A percentile compares a stretch with the other conserved stretches of the same genome.
Conservation (phyloP, 1,139 yeast genomes). For the Nakaseomyces glabratus region DNA sequence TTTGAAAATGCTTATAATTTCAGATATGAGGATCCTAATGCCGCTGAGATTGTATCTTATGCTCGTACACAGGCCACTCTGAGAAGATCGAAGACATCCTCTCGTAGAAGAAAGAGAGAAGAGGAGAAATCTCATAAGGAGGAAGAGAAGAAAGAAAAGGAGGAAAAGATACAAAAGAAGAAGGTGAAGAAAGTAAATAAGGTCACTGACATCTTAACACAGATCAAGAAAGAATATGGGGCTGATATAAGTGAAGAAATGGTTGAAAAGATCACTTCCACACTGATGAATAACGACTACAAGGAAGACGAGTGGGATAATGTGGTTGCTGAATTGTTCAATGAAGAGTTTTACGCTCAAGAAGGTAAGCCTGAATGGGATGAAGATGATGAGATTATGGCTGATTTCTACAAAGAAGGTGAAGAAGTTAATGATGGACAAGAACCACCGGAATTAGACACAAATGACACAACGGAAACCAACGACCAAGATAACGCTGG, state of each 20-base stretch:
- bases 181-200: slow-evolving; percentile 69
- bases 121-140: slow-evolving; percentile 48
- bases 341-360: slow-evolving; percentile 66
- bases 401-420: slow-evolving; percentile 23
- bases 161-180: slow-evolving; percentile 59
- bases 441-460: slow-evolving; percentile 16
- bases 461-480: slow-evolving; percentile 25
- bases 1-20: slow-evolving; percentile 91
- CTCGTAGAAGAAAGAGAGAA: slow-evolving; percentile 79
- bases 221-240: slow-evolving; percentile 78
- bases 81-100: slow-evolving; percentile 66
- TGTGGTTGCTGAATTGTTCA: slow-evolving; percentile 75
- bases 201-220: slow-evolving; percentile 65
- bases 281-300: slow-evolving; percentile 77
- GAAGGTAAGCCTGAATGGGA: slow-evolving; percentile 52
- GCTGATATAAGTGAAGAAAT: slow-evolving; percentile 54
- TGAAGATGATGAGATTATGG: slow-evolving; percentile 42
- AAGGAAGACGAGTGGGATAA: slow-evolving; percentile 89
- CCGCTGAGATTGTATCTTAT: slow-evolving; percentile 90
- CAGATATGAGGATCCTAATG: slow-evolving; percentile 84
- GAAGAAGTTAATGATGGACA: slow-evolving; percentile 21
- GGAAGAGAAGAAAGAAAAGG: slow-evolving; percentile 46
- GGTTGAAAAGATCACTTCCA: slow-evolving; percentile 57
- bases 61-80: slow-evolving; percentile 93
- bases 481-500: slow-evolving; percentile 28